Percentiles rank a stretch among this genome's conserved stretches.
Conservation (phyloP, 768 basidiomycete genomes). For the Agaricus blazei region DNA sequence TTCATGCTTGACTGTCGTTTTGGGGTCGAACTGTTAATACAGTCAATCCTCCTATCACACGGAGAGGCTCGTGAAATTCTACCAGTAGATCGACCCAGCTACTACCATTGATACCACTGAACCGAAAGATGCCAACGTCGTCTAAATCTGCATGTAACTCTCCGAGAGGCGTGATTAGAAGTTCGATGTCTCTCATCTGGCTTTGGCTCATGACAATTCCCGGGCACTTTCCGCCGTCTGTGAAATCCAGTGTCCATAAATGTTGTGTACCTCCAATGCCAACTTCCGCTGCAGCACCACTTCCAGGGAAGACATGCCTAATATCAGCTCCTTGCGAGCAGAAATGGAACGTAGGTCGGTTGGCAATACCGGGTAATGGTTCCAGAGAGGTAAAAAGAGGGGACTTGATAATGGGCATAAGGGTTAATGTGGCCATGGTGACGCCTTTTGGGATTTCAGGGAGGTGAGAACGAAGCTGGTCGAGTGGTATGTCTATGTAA, state of each 20-base stretch:
- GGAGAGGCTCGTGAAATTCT: slow-evolving; percentile 16
- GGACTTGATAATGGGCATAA: slow-evolving; percentile 30
- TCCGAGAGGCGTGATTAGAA: slow-evolving; percentile 52
- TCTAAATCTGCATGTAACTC: slow-evolving; percentile 36
- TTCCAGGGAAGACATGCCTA: slow-evolving; percentile 50
- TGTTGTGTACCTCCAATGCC: slow-evolving; percentile 22
- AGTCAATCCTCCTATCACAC: background rate
- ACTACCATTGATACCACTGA: slow-evolving; percentile 41
- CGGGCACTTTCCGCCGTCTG: slow-evolving; percentile 39
- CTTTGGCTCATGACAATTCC: slow-evolving; percentile 73
- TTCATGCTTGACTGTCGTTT: slow-evolving; percentile 43
- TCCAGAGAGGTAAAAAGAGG: slow-evolving; percentile 39
- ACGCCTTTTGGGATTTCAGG: slow-evolving; percentile 38
- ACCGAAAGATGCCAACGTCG: slow-evolving; percentile 32
- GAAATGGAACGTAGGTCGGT: slow-evolving; percentile 52
- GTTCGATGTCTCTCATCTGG: slow-evolving; percentile 69
- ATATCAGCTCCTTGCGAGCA: slow-evolving; percentile 37
- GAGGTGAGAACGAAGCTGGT: slow-evolving; percentile 43
- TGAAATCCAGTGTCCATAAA: slow-evolving; percentile 74
- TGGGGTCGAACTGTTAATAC: slow-evolving; percentile 48
- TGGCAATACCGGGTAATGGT: slow-evolving; percentile 34
- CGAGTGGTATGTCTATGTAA: slow-evolving; percentile 50
- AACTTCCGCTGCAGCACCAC: slow-evolving; percentile 16
- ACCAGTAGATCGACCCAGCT: slow-evolving; percentile 70
- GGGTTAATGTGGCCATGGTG: slow-evolving; percentile 49